A percentile compares a stretch with the other conserved stretches of the same genome.
phyloP scores from a whole-genome alignment of 352 stramenopile species.

The Globisporangium canariense region DNA sequence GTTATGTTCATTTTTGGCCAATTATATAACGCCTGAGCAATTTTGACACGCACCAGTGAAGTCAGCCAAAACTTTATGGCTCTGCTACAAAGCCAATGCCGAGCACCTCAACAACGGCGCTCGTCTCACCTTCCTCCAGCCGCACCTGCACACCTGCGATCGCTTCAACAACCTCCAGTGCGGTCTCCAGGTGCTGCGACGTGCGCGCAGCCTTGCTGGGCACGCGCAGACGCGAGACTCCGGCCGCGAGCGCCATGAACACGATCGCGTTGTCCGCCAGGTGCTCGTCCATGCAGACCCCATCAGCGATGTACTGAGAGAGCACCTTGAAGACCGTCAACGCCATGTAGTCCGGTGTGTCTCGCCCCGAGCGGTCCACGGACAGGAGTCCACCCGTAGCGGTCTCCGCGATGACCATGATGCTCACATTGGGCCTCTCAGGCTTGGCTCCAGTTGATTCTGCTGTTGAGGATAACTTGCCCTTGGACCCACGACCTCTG shows the following conservation, averaged over 20 bases:
- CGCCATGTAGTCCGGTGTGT: constrained; percentile 35
- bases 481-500: not conserved
- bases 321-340: constrained; percentile 25
- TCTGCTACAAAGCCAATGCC: constrained; percentile 27
- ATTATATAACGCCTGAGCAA: not conserved
- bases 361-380: constrained; percentile 36
- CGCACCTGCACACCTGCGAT: constrained; percentile 40
- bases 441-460: not conserved
- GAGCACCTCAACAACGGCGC: constrained; percentile 42
- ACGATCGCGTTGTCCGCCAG: constrained; percentile 67
- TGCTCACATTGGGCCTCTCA: constrained; percentile 35
- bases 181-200: constrained; percentile 58
- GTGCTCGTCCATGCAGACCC: constrained; percentile 70
- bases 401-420: constrained; percentile 43
- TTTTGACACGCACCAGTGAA: constrained; percentile 2
- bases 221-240: constrained; percentile 50
- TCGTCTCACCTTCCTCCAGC: constrained; percentile 37
- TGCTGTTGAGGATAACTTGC: not conserved
- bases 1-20: not conserved
- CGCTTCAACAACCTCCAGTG: constrained; percentile 32
- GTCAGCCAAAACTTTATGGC: not conserved
- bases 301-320: constrained; percentile 27
- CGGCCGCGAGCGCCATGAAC: constrained; percentile 60
- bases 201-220: constrained; percentile 34
- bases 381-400: constrained; percentile 37